Conservation (phyloP, 2,329 filamentous ascomycete genomes). For the Tolypocladium capitatum region DNA sequence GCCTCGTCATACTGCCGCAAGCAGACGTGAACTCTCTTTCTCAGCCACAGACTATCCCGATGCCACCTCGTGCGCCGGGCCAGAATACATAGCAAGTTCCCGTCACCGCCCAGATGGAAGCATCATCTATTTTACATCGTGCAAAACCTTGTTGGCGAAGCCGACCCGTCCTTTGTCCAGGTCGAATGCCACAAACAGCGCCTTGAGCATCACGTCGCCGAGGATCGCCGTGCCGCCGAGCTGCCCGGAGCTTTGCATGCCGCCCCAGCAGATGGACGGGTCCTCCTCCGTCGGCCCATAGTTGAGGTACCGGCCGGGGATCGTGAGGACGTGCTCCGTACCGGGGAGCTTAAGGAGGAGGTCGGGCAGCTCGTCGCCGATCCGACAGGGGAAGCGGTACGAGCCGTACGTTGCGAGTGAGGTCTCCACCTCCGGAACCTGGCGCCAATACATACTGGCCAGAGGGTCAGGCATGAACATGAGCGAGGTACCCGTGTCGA, state of each 20-base stretch:
- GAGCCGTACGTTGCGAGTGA: slow-evolving; percentile 39
- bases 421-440: slow-evolving; percentile 31
- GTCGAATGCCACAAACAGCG: slow-evolving; percentile 62
- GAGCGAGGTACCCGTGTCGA: slow-evolving; percentile 57
- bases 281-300: slow-evolving; percentile 37
- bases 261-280: slow-evolving; percentile 54
- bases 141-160: slow-evolving; percentile 29
- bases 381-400: slow-evolving; percentile 44
- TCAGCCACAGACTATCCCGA: not conserved
- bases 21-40: not conserved
- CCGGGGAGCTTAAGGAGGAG: slow-evolving; percentile 40
- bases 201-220: slow-evolving; percentile 70
- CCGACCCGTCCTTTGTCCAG: slow-evolving; percentile 25
- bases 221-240: slow-evolving; percentile 46
- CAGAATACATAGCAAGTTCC: not conserved
- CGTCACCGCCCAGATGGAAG: not conserved
- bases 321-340: slow-evolving; percentile 33
- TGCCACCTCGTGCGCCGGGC: not conserved
- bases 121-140: slow-evolving; percentile 6
- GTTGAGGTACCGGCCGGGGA: slow-evolving; percentile 42
- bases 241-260: slow-evolving; percentile 47
- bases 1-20: too few species aligned
- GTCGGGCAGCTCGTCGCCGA: slow-evolving; percentile 40
- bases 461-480: slow-evolving; percentile 45
- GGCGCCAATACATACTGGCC: slow-evolving; percentile 45